These are phyloP conservation scores for Leptomonas pyrrhocoris DNA, from an alignment of 208 protist genomes.

Conservation along the genomic window DNA sequence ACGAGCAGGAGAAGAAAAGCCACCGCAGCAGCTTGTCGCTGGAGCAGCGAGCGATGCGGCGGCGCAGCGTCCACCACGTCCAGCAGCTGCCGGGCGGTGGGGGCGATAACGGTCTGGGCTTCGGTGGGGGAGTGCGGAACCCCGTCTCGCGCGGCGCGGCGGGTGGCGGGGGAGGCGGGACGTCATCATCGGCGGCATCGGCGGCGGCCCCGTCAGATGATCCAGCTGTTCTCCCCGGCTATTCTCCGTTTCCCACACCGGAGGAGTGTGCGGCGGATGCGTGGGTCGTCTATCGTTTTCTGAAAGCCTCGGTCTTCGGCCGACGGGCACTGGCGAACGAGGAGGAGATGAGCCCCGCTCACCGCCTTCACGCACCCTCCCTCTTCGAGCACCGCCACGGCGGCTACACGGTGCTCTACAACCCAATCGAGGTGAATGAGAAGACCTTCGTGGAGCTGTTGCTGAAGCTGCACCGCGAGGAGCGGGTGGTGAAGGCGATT, in stretches of 20 bases:
- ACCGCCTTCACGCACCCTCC: conserved; percentile 13
- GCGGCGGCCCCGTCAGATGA: background rate
- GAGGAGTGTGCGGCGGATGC: conserved; percentile 38
- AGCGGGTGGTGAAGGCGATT: conserved; percentile 73
- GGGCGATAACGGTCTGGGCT: conserved; percentile 11
- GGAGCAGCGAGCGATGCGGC: conserved; percentile 29
- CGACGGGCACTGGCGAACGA: conserved; percentile 22
- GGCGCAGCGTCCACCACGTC: conserved; percentile 20
- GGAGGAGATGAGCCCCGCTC: conserved; percentile 9
- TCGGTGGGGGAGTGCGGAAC: conserved; percentile 12
- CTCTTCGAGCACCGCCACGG: conserved; percentile 44
- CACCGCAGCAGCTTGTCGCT: too few relatives aligned
- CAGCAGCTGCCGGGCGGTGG: conserved; percentile 13
- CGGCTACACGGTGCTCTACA: conserved; percentile 84
- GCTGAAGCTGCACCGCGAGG: conserved; percentile 59
- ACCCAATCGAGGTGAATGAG: conserved; percentile 76
- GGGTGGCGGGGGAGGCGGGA: too few relatives aligned
- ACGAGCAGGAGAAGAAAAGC: background rate
- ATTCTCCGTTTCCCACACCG: conserved; percentile 43
- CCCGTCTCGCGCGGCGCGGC: background rate
- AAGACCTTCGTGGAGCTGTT: conserved; percentile 59
- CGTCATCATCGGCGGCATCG: background rate
- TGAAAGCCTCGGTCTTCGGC: conserved; percentile 35
- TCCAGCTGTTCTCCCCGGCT: conserved; percentile 14
- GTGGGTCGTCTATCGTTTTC: conserved; percentile 28